Conservation (phyloP, 257 asterid species). For the Leptodermis oblonga region DNA sequence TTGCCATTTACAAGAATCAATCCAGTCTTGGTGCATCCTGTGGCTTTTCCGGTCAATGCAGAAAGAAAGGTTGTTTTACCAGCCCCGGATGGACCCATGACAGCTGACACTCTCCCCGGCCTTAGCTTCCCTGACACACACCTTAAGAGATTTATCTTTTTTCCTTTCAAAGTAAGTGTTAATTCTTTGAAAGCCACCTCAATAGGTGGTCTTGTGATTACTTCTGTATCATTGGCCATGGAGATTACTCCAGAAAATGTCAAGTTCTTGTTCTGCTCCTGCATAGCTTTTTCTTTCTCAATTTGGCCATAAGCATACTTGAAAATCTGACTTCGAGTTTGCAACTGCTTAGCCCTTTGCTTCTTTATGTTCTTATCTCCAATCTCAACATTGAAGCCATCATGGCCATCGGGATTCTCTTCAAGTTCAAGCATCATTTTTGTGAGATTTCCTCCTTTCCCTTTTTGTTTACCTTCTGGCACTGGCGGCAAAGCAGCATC, state of each 20-base stretch:
- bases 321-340: conserved; percentile 91
- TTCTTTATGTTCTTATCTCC: conserved; percentile 84
- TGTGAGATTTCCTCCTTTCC: conserved; percentile 59
- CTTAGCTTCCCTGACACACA: conserved; percentile 78
- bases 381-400: conserved; percentile 75
- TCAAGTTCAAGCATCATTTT: conserved; percentile 91
- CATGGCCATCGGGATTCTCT: conserved; percentile 75
- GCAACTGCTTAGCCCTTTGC: conserved; percentile 68
- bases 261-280: conserved; percentile 74
- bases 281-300: conserved; percentile 87
- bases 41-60: conserved; percentile 87
- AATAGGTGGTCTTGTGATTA: conserved; percentile 62
- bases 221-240: conserved; percentile 61
- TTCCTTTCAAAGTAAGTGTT: conserved; percentile 83
- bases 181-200: conserved; percentile 84
- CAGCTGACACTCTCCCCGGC: conserved; percentile 95
- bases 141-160: conserved; percentile 75
- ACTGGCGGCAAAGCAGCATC: conserved; percentile 68
- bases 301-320: conserved; percentile 93
- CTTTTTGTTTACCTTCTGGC: conserved; percentile 45
- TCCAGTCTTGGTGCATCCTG: conserved; percentile 85
- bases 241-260: conserved; percentile 91
- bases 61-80: conserved; percentile 97
- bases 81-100: conserved; percentile 99
- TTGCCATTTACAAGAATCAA: conserved; percentile 79